Base-by-base conservation (phyloP, 2,329 filamentous ascomycete species). In the Trichoderma breve region DNA sequence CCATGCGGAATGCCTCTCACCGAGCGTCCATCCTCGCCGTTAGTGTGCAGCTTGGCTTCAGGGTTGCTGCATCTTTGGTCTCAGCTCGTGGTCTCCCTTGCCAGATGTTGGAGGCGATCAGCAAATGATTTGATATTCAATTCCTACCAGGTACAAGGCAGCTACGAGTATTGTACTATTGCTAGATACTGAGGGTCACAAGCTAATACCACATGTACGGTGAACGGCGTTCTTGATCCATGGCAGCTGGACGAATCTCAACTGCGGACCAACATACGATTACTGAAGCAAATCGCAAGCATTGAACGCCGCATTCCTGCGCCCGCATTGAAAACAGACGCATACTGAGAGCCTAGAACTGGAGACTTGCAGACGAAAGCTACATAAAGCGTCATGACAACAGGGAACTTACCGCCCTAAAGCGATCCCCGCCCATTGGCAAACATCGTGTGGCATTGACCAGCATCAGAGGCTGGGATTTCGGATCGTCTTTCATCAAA, bases 401-500 rank as follows among this genome's bases (percentile, higher is more conserved):
- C 26, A 28, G 55, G 8, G 15, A 58, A 58, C 55, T 39, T 47
- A n/a, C 57, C n/a, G 57, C 58, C 58, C 62, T 21, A 47, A 26
- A 24, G 65, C 18, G 14, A 60, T 15, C 15, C 26, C 55, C 36
- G 11, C 51, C 18, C 14, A 26, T 30, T 24, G 51, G 32, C 51
- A 21, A 57, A 36, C 36, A 28, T 57, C 64, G 53, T 68, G 53
- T 58, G 53, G 36, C 66, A 51, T 58, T 36, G 51, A 60, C 26
- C 36, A 51, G 55, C 66, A 36, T 58, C 18, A 39, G 32, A 69
- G 55, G 28, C 66, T 61, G 55, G 53, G 55, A 51, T 70, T 32
- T 47, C 53, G 28, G 69, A 73, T 73, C 72, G 53, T 12, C 43
- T 39, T 60, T 68, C 15, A 18, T 57, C n/a, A 62, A 63, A 53